Conservation (phyloP, 148 eudicot species). For the Hydrangea macrophylla region DNA sequence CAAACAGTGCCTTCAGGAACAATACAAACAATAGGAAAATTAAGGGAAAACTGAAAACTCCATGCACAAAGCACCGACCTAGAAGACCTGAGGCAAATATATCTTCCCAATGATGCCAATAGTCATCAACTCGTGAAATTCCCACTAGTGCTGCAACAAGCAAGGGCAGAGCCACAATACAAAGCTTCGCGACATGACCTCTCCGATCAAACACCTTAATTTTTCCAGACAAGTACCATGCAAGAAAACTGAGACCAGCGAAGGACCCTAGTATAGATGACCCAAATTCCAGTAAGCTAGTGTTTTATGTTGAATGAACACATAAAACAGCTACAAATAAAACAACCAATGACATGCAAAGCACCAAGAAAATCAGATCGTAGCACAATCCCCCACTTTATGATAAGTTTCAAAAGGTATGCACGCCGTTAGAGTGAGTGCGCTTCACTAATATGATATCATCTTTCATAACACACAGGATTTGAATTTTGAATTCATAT, state of each 20-base stretch:
- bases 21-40: not conserved
- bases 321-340: not conserved
- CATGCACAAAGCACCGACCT: conserved; percentile 42
- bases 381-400: too few species aligned
- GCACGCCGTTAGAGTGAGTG: too few species aligned
- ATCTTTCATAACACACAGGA: too few species aligned
- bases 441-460: too few species aligned
- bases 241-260: conserved; percentile 79
- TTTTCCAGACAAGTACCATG: conserved; percentile 74
- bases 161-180: conserved; percentile 58
- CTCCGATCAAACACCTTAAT: conserved; percentile 61
- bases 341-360: too few species aligned
- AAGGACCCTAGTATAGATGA: conserved; percentile 63
- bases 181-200: conserved; percentile 82
- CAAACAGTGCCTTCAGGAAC: too few species aligned
- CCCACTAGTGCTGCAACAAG: conserved; percentile 72
- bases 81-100: conserved; percentile 82
- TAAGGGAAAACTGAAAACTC: not conserved
- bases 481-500: too few species aligned
- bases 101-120: conserved; percentile 99
- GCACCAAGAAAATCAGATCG: too few species aligned
- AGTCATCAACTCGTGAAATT: conserved; percentile 92
- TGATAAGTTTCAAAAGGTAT: too few species aligned
- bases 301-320: not conserved
- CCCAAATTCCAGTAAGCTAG: conserved; percentile 1